These are phyloP conservation scores for Agarophyton chilense DNA, from an alignment of 23 red algal genomes.

Conservation along the genomic window DNA sequence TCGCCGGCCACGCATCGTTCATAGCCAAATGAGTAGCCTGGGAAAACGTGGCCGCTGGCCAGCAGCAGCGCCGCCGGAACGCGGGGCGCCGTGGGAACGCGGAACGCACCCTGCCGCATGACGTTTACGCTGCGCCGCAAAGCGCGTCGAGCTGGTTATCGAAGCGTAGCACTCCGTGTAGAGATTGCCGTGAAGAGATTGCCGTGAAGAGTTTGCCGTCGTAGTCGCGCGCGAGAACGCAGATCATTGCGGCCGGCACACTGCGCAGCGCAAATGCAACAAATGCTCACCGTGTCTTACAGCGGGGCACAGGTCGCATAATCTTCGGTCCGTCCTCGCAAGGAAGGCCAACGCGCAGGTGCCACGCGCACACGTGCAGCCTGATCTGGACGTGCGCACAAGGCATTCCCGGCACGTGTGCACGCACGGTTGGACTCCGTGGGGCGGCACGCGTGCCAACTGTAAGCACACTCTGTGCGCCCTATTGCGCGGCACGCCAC, in stretches of 20 bases:
- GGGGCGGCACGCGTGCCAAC: neutral
- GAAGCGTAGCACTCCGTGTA: no score
- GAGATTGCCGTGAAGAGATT: no score
- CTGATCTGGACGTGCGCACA: no score
- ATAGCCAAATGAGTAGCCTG: conserved; percentile 84
- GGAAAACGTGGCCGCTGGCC: conserved; percentile 45
- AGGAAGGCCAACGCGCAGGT: neutral
- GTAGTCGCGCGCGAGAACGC: no score
- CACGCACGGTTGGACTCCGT: neutral
- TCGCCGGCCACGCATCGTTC: conserved; percentile 67
- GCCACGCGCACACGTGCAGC: neutral
- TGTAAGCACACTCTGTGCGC: neutral
- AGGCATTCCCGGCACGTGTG: neutral
- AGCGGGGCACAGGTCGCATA: no score
- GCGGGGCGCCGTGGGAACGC: conserved; percentile 5
- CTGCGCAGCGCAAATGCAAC: no score
- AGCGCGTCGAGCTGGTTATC: neutral
- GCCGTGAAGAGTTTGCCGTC: no score
- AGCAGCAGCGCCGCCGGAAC: conserved; percentile 53
- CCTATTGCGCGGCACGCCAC: neutral
- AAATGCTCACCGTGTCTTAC: no score
- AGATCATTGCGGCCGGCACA: neutral
- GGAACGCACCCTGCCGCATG: conserved; percentile 18
- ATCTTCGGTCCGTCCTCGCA: no score
- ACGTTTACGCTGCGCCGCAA: neutral